Conservation (phyloP, 1,139 yeast genomes). For the Geotrichum australiense region DNA sequence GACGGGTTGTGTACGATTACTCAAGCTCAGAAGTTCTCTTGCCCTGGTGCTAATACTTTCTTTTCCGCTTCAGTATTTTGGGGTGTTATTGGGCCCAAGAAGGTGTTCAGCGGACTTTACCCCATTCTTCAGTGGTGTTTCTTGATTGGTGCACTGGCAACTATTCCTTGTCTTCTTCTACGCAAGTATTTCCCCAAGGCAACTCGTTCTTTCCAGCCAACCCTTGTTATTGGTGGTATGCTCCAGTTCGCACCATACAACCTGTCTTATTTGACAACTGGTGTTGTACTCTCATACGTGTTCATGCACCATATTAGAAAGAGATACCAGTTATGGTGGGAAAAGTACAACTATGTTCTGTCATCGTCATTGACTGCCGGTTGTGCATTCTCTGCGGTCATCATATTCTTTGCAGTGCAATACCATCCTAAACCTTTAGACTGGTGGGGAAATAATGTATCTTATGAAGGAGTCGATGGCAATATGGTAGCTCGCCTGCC, state of each 20-base stretch:
- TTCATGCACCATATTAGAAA: conserved; percentile 50
- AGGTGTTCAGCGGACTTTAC: conserved; percentile 42
- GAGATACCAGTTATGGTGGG: conserved; percentile 53
- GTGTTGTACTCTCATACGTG: conserved; percentile 43
- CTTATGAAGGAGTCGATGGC: conserved; percentile 42
- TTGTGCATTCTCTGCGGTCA: conserved; percentile 30
- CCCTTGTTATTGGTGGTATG: conserved; percentile 46
- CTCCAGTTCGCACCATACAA: conserved; percentile 44
- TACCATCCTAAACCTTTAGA: conserved; percentile 34
- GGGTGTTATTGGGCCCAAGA: conserved; percentile 59
- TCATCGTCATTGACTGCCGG: conserved; percentile 54
- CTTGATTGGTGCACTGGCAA: conserved; percentile 45
- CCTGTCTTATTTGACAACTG: conserved; percentile 44
- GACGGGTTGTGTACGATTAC: conserved; percentile 42
- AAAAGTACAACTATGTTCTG: conserved; percentile 57
- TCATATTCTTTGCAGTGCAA: conserved; percentile 52
- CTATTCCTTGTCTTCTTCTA: conserved; percentile 37
- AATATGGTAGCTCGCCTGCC: not conserved
- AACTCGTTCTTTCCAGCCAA: conserved; percentile 34
- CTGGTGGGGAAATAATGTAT: conserved; percentile 59
- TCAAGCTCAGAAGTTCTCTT: conserved; percentile 34
- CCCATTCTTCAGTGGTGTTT: conserved; percentile 45
- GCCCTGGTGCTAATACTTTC: conserved; percentile 35
- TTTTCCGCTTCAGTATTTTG: conserved; percentile 40
- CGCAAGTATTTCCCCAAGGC: conserved; percentile 28